Conservation (phyloP, 805 yeast species). For the Saccharomycopsis lassenensis region DNA sequence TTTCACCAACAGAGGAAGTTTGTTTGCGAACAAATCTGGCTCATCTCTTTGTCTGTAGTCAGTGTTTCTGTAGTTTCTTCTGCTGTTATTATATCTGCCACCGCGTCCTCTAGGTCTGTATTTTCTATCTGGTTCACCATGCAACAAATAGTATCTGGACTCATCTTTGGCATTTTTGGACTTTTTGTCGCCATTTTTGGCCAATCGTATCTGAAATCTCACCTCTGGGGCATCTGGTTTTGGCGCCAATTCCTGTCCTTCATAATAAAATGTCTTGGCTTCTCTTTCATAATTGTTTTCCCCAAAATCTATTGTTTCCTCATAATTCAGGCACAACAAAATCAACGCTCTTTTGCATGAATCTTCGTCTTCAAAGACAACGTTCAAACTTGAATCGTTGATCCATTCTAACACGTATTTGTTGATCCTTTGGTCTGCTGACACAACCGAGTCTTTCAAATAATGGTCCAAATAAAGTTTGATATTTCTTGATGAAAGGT, state of each 20-base stretch:
- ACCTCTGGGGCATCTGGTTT: constrained; percentile 22
- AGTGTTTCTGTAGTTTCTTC: background rate
- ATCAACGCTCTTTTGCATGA: constrained; percentile 25
- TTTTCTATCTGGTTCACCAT: constrained; percentile 54
- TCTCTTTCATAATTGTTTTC: constrained; percentile 19
- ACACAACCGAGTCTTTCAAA: constrained; percentile 25
- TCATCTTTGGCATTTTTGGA: constrained; percentile 43
- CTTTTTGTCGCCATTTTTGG: constrained; percentile 45
- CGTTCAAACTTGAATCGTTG: constrained; percentile 48
- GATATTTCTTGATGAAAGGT: constrained; percentile 48
- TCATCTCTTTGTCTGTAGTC: constrained; percentile 21
- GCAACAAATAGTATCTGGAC: constrained; percentile 54
- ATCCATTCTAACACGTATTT: constrained; percentile 46
- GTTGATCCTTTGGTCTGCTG: constrained; percentile 16
- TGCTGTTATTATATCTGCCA: constrained; percentile 10
- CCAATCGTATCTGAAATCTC: constrained; percentile 36
- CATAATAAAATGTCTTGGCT: constrained; percentile 21
- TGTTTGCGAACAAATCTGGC: constrained; percentile 29
- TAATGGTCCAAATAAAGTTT: constrained; percentile 42
- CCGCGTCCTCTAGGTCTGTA: constrained; percentile 19
- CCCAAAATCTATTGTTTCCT: constrained; percentile 10
- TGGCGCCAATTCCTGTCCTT: constrained; percentile 11
- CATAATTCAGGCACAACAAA: constrained; percentile 24
- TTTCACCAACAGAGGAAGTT: constrained; percentile 22
- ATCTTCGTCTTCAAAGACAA: constrained; percentile 26